Base-by-base conservation (phyloP, 2,329 filamentous ascomycete species). In the Hymenoscyphus infarciens region DNA sequence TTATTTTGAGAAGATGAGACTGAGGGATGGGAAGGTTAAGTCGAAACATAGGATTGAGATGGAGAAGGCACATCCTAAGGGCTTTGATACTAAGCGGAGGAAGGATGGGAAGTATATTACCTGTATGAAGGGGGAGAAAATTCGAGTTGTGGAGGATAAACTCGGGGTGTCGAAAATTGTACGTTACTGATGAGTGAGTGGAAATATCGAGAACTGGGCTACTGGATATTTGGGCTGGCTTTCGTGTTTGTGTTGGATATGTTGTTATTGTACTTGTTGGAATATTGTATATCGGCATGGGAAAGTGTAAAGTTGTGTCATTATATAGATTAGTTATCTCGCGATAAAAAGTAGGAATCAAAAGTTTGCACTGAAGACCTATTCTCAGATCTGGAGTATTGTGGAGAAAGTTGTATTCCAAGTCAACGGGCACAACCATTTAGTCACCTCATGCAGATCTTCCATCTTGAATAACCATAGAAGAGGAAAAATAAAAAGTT, bases 1-100 rank as follows among this genome's bases (percentile, higher is more conserved):
- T 22, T 85, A 80, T 71, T 87, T 87, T 67, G 83, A 87, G 74
- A 87, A 86, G 75, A 65, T 81, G 67, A 74, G 83, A 16, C 73
- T 86, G 60, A 77, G 77, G 68, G 75, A 82, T 59, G 74, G 75
- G 0, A 84, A 82, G 72, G 74, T 79, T 54, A 86, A 86, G 75
- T 77, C 72, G 19, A 77, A 81, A 69, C 78, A 80, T 68, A 74
- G 83, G 13, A 57, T 76, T 64, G 79, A 82, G 62, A 85, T 86
- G 81, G 82, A 86, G 71, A 61, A 67, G 27, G 35, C 33, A 39
- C 59, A 66, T 60, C 54, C 49, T 13, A 35, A 27, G 19, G 63
- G 64, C n/a, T 53, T 63, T 57, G 55, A 65, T 29, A 60, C 59
- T 7, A 39, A 56, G 2, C 49, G 52, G 33, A 19, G 33, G 31